These are phyloP conservation scores for Colletotrichum spinosum DNA, from an alignment of 2,329 filamentous ascomycete genomes.

Conservation along the genomic window DNA sequence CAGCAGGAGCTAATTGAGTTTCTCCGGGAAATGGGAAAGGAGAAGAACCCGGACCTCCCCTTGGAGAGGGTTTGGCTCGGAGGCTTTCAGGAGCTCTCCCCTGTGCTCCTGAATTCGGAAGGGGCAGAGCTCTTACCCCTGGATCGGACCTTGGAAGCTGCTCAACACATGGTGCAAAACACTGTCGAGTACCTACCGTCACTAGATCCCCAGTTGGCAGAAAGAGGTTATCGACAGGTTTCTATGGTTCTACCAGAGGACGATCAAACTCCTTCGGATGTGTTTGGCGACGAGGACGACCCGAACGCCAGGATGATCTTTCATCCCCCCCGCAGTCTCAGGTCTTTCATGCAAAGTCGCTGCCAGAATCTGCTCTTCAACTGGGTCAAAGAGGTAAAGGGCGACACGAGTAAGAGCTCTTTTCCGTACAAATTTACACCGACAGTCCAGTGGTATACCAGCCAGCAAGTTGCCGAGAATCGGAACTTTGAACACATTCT, in stretches of 20 bases:
- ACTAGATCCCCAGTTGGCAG: too few species aligned
- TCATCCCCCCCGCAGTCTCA: conserved; percentile 55
- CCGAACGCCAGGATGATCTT: conserved; percentile 54
- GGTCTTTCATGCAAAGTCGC: conserved; percentile 40
- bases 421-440: conserved; percentile 57
- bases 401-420: too few species aligned
- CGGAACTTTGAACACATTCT: conserved; percentile 62
- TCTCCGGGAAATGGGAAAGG: conserved; percentile 45
- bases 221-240: too few species aligned
- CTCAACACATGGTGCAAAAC: conserved; percentile 46
- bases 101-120: neutral
- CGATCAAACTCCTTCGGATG: too few species aligned
- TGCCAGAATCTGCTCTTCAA: conserved; percentile 60
- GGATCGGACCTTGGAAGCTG: conserved; percentile 55
- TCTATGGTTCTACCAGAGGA: too few species aligned
- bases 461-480: conserved; percentile 56
- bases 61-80: conserved; percentile 61
- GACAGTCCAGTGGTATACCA: conserved; percentile 64
- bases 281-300: conserved; percentile 33
- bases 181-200: neutral
- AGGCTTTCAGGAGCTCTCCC: conserved; percentile 43
- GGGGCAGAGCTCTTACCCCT: conserved; percentile 47
- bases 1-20: conserved; percentile 58
- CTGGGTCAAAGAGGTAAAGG: conserved; percentile 42
- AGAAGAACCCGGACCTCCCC: conserved; percentile 46